phyloP scores from a whole-genome alignment of 345 rosid genomes.

The Jatropha curcas region DNA sequence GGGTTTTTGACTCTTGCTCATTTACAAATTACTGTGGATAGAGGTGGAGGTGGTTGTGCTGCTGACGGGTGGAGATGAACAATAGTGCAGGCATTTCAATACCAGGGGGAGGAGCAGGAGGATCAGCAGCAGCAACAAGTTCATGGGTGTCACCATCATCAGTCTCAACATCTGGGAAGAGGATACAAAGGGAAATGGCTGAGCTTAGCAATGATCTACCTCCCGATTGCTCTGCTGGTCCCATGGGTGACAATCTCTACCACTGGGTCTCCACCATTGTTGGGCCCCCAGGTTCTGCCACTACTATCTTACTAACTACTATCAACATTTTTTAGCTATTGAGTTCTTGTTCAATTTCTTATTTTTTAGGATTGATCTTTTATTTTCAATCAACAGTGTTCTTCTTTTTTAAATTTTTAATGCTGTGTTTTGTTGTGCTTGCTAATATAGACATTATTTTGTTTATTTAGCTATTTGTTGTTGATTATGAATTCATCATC shows the following conservation, averaged over 20 bases:
- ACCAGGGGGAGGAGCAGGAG: slow-evolving; percentile 14
- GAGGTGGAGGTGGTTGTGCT: not conserved
- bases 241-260: slow-evolving; percentile 88
- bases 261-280: slow-evolving; percentile 87
- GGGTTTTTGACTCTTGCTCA: not conserved
- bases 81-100: slow-evolving; percentile 12
- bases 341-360: slow-evolving; percentile 1
- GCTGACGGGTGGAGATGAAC: slow-evolving; percentile 13
- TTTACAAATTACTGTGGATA: not conserved
- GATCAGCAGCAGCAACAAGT: slow-evolving; percentile 45
- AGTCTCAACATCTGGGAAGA: slow-evolving; percentile 82
- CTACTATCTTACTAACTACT: not conserved
- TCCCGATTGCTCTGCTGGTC: slow-evolving; percentile 84
- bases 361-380: not conserved
- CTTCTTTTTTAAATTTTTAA: too few species aligned
- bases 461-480: not conserved
- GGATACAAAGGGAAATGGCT: slow-evolving; percentile 84
- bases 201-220: slow-evolving; percentile 82
- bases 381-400: not conserved
- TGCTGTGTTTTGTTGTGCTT: not conserved
- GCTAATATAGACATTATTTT: not conserved
- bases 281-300: slow-evolving; percentile 65
- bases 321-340: not conserved
- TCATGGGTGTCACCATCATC: slow-evolving; percentile 82
- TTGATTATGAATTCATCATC: not conserved